These are phyloP conservation scores for Cryphonectria parasitica DNA, from an alignment of 2,329 filamentous ascomycete species.

Conservation along the genomic window DNA sequence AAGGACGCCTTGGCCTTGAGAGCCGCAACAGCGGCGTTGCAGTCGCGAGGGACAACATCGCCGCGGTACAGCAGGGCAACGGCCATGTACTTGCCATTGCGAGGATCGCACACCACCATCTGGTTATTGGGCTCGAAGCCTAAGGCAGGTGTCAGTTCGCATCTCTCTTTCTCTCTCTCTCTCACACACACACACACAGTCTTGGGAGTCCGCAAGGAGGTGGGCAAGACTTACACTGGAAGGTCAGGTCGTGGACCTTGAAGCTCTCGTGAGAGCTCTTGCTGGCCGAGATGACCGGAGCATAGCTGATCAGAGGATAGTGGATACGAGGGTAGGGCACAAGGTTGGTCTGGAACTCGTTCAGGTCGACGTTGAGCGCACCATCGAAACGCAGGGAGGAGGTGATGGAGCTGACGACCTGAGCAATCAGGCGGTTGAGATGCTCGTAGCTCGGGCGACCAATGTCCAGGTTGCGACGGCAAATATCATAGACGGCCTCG, in stretches of 20 bases:
- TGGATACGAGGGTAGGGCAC: constrained; percentile 75
- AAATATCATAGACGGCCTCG: constrained; percentile 77
- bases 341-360: constrained; percentile 79
- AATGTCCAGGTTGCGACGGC: constrained; percentile 72
- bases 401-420: constrained; percentile 76
- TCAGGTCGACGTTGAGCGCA: constrained; percentile 73
- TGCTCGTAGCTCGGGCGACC: constrained; percentile 71
- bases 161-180: too few species aligned
- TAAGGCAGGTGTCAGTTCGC: constrained; percentile 41
- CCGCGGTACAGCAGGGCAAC: constrained; percentile 73
- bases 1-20: constrained; percentile 74
- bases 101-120: constrained; percentile 76
- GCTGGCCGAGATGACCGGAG: constrained; percentile 70
- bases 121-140: constrained; percentile 80
- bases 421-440: constrained; percentile 73
- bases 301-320: constrained; percentile 75
- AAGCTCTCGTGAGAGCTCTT: constrained; percentile 87
- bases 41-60: constrained; percentile 72
- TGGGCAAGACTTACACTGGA: constrained; percentile 63
- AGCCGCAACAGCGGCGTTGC: constrained; percentile 66
- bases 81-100: constrained; percentile 78
- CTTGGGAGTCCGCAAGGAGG: background rate
- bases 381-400: constrained; percentile 74
- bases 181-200: background rate
- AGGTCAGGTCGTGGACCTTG: constrained; percentile 78